Base-by-base conservation (phyloP, 78 protist genomes). In the Dictyostelium intermedium region DNA sequence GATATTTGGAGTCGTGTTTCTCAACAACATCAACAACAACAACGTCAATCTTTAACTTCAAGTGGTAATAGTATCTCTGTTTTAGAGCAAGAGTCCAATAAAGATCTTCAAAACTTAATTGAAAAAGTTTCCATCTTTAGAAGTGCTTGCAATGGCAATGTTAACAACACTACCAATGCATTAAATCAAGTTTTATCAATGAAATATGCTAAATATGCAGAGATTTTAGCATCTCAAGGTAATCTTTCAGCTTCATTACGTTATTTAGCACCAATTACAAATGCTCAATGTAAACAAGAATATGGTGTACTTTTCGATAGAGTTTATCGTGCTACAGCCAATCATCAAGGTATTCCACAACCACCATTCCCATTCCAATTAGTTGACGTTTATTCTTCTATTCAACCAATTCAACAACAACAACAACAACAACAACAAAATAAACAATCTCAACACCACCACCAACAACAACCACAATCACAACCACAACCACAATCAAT, bases 181-280 rank as follows among this genome's bases (percentile, higher is more conserved):
- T 69, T 83, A 43, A 89, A 80, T 76, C 87, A 80, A 14, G 35
- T 81, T 4, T n/a, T 89, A 6, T 83, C 94, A 16, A 56, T 34
- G 20, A 89, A 89, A 70, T 89, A 89, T 63, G 30, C 84, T 5
- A 81, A 69, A 35, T 91, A 91, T 53, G 96, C 96, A 18, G 96
- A 92, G 56, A 39, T 91, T 32, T 85, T 96, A 13, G 96, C 96
- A 13, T 84, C 97, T 0, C 97, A 96, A 86, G 97, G 96, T 60
- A 45, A 82, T 27, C 18, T 87, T 14, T 18, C 73, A 0, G 41
- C 66, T 8, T 93, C 98, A 37, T 50, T 94, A 63, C 39, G 85
- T 35, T 91, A 93, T 82, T 35, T 96, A n/a, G 82, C 94, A 18
- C 45, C 34, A 6, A 53, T 92, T 73, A 77, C 53, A 69, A 50